These are phyloP conservation scores for Fusarium austroafricanum DNA, from an alignment of 2,329 filamentous ascomycete genomes.

Conservation along the genomic window DNA sequence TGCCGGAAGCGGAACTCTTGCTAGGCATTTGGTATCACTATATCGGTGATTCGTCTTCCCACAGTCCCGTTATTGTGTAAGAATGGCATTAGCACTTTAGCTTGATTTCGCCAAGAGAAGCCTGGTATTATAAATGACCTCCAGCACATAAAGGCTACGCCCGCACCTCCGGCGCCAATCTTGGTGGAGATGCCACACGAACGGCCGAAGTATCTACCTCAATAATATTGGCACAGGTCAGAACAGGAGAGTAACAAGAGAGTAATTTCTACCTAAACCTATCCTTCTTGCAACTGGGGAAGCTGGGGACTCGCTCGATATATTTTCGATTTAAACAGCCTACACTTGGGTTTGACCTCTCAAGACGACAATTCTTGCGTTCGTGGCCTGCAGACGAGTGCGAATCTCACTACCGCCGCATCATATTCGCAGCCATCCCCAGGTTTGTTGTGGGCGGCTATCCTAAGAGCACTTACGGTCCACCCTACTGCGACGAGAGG, in stretches of 20 bases:
- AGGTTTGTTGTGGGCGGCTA: background rate
- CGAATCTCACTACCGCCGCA: background rate
- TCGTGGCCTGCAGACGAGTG: background rate
- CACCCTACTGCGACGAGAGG: background rate
- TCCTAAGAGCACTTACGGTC: background rate
- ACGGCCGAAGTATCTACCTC: background rate
- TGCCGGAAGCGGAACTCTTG: background rate
- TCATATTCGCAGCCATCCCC: background rate
- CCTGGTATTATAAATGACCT: background rate
- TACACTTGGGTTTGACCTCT: background rate
- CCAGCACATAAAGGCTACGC: background rate
- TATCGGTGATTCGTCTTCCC: background rate
- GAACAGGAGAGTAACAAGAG: background rate
- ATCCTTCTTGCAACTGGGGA: background rate
- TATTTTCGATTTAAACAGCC: background rate
- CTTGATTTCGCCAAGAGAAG: background rate
- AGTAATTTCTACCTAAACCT: background rate
- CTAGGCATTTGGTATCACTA: background rate
- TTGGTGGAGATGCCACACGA: background rate
- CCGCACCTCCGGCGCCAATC: background rate
- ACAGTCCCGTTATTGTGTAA: background rate
- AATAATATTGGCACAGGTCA: background rate
- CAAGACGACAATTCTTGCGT: background rate
- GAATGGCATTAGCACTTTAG: background rate
- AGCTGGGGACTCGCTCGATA: background rate